Conservation (phyloP, 257 asterid genomes). For the Nicotiana noctiflora region DNA sequence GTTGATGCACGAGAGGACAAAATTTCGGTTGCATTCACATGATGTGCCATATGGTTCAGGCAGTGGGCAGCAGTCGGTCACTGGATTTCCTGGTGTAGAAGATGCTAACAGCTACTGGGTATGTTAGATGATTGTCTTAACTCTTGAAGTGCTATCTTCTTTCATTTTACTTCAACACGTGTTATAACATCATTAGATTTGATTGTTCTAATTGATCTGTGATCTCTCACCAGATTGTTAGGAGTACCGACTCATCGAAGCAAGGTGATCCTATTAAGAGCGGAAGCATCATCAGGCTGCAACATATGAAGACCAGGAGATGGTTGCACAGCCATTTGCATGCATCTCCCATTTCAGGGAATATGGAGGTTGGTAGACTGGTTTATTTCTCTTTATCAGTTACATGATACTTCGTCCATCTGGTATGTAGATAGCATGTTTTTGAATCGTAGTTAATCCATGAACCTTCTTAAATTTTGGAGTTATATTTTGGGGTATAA, state of each 20-base stretch:
- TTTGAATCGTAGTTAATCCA: background rate
- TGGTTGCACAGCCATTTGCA: conserved; percentile 99
- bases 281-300: conserved; percentile 66
- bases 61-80: conserved; percentile 90
- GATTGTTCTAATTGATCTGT: background rate
- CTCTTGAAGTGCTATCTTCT: background rate
- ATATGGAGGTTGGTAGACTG: conserved; percentile 67
- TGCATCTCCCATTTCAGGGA: conserved; percentile 94
- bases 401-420: background rate
- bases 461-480: background rate
- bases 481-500: background rate
- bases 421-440: background rate
- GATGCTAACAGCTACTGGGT: conserved; percentile 97
- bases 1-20: conserved; percentile 86
- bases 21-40: conserved; percentile 74
- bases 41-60: conserved; percentile 98
- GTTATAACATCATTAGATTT: background rate
- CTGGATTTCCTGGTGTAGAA: conserved; percentile 76
- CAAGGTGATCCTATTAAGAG: conserved; percentile 82
- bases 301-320: conserved; percentile 81
- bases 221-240: conserved; percentile 50
- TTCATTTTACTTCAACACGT: background rate
- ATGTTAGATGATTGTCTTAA: conserved; percentile 11
- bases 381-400: background rate
- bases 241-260: conserved; percentile 58